Evolutionary conservation across 805 yeast species (phyloP).

Genomic region (Scheffersomyces lignosus): DNA sequence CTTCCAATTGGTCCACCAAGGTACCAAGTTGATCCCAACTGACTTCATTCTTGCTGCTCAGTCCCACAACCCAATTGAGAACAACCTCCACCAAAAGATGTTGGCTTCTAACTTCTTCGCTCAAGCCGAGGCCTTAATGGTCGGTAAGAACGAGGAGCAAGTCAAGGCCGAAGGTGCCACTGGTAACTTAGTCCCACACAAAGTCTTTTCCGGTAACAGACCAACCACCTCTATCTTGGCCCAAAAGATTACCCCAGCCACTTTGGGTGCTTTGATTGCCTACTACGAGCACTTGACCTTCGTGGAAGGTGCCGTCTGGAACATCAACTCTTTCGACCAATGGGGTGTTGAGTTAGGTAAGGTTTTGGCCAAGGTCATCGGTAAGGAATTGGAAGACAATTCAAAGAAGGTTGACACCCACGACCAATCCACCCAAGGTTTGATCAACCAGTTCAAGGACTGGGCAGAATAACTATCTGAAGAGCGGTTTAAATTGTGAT

Average conservation of each 20-base stretch:
- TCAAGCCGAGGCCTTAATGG: constrained; percentile 96
- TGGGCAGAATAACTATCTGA: constrained; percentile 50
- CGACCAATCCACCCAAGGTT: constrained; percentile 87
- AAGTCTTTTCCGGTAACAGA: constrained; percentile 96
- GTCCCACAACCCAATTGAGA: constrained; percentile 95
- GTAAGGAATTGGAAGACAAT: constrained; percentile 75
- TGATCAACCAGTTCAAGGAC: constrained; percentile 92
- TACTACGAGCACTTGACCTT: constrained; percentile 97
- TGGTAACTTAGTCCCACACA: constrained; percentile 88
- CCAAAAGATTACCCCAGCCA: constrained; percentile 94
- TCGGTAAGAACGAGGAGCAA: constrained; percentile 84
- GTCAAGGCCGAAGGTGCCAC: constrained; percentile 89
- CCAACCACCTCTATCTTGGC: constrained; percentile 97
- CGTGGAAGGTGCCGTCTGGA: constrained; percentile 99
- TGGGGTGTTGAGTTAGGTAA: constrained; percentile 99
- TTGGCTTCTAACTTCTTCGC: constrained; percentile 99
- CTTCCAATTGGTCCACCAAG: constrained; percentile 99
- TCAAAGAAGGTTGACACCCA: constrained; percentile 58
- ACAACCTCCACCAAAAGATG: constrained; percentile 94
- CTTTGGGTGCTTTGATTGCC: constrained; percentile 94
- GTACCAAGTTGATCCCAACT: constrained; percentile 95
- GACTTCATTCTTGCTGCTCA: constrained; percentile 96
- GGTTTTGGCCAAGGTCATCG: constrained; percentile 93
- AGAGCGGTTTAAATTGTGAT: too few relatives aligned
- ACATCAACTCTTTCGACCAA: constrained; percentile 98